A percentile compares a stretch with the other conserved stretches of the same genome.
Evolutionary conservation across 257 asterid genomes (phyloP).

Genomic region (Rubia yunnanensis): DNA sequence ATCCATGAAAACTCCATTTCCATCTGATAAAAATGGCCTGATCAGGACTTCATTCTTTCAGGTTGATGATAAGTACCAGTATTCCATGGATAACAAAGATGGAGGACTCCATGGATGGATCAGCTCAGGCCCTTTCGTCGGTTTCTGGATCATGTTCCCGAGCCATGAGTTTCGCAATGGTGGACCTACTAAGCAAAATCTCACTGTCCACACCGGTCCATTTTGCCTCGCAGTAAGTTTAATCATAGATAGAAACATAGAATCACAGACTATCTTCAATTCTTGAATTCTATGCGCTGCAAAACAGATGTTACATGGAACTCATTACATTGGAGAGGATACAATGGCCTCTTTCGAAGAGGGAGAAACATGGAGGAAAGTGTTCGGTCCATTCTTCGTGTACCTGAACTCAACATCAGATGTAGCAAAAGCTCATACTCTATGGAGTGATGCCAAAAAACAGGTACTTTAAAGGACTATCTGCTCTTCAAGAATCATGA

Average conservation of each 20-base stretch:
- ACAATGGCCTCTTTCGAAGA: conserved; percentile 35
- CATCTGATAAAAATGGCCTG: not conserved
- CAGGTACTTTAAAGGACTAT: conserved; percentile 23
- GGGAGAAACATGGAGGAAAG: conserved; percentile 56
- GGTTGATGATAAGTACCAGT: conserved; percentile 58
- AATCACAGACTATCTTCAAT: too few species aligned
- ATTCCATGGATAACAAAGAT: conserved; percentile 58
- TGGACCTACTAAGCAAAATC: conserved; percentile 56
- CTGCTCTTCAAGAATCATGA: not conserved
- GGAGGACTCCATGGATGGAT: conserved; percentile 60
- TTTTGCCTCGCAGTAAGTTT: conserved; percentile 45
- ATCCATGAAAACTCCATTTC: not conserved
- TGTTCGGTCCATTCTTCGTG: conserved; percentile 41
- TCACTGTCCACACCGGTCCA: conserved; percentile 49
- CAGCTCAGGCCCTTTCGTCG: conserved; percentile 39
- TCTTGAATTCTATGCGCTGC: not conserved
- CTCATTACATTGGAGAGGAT: conserved; percentile 42
- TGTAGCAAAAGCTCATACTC: conserved; percentile 30
- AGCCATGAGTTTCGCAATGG: conserved; percentile 53
- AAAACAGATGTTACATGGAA: conserved; percentile 41
- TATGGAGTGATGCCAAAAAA: conserved; percentile 46
- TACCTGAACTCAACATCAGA: conserved; percentile 39
- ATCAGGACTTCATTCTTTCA: not conserved
- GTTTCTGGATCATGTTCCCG: conserved; percentile 54
- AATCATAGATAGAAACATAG: too few species aligned